Percentiles rank a stretch among this genome's conserved stretches.
Conservation (phyloP, 768 basidiomycete genomes). For the Boletus patriciae region DNA sequence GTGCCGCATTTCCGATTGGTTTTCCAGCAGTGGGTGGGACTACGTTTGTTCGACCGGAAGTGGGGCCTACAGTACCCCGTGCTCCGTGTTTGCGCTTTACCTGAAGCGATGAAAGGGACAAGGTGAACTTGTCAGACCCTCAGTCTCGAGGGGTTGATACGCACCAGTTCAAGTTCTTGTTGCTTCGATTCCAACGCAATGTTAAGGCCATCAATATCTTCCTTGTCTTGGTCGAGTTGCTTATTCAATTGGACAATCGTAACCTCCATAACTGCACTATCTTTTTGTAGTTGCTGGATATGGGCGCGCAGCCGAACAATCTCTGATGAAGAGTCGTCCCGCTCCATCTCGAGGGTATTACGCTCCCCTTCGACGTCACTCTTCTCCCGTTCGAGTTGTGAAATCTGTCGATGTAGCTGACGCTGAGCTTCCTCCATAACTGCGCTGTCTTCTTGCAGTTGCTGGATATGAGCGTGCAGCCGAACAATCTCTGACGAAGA, state of each 20-base stretch:
- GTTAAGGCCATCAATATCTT: constrained; percentile 81
- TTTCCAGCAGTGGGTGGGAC: constrained; percentile 23
- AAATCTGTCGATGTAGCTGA: constrained; percentile 73
- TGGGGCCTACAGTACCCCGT: constrained; percentile 54
- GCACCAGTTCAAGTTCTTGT: constrained; percentile 86
- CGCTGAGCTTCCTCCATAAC: constrained; percentile 75
- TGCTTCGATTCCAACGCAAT: constrained; percentile 94
- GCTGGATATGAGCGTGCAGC: constrained; percentile 61
- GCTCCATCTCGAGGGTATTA: constrained; percentile 50
- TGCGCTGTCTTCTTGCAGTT: constrained; percentile 77
- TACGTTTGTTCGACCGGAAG: constrained; percentile 54
- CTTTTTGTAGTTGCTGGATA: constrained; percentile 70
- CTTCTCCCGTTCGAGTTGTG: constrained; percentile 66
- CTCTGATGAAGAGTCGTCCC: constrained; percentile 42
- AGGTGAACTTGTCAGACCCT: background rate
- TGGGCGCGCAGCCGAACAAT: constrained; percentile 59
- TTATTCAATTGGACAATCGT: constrained; percentile 72
- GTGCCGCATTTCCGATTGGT: constrained; percentile 51
- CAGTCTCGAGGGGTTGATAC: constrained; percentile 25
- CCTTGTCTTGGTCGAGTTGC: constrained; percentile 63
- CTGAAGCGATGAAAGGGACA: constrained; percentile 34
- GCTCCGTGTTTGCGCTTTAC: constrained; percentile 63
- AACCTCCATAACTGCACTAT: constrained; percentile 83
- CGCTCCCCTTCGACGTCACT: constrained; percentile 48
- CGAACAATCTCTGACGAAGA: constrained; percentile 55